Conservation (phyloP, 169 alveolate genomes). For the Plasmodium falciparum region DNA sequence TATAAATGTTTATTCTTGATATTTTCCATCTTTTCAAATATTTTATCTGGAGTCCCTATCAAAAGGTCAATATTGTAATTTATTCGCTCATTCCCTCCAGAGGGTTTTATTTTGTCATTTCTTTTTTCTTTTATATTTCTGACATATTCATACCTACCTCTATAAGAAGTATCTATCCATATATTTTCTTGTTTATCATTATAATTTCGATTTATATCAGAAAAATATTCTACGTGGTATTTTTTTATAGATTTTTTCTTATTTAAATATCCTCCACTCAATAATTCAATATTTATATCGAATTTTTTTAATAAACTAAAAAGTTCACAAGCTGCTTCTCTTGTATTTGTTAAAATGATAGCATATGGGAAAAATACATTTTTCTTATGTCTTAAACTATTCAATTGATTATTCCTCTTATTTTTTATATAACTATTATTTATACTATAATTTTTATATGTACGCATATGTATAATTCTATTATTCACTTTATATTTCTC, state of each 20-base stretch:
- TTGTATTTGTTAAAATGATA: conserved; percentile 68
- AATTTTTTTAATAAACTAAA: conserved; percentile 62
- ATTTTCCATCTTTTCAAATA: conserved; percentile 74
- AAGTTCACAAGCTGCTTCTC: conserved; percentile 76
- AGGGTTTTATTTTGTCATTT: conserved; percentile 16
- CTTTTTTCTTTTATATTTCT: not conserved
- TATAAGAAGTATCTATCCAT: not conserved
- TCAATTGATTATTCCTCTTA: conserved; percentile 60
- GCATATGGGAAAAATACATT: conserved; percentile 70
- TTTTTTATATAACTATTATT: conserved; percentile 53
- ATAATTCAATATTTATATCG: conserved; percentile 68
- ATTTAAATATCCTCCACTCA: conserved; percentile 66
- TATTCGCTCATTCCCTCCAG: conserved; percentile 8
- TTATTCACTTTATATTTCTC: conserved; percentile 59
- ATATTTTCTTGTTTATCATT: not conserved
- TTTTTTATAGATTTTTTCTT: conserved; percentile 66
- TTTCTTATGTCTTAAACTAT: conserved; percentile 71
- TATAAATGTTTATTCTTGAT: conserved; percentile 71
- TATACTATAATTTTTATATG: conserved; percentile 37
- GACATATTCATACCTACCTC: too few relatives aligned
- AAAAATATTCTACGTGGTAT: conserved; percentile 21
- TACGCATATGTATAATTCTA: conserved; percentile 51
- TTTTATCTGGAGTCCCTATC: conserved; percentile 76
- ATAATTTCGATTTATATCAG: not conserved
- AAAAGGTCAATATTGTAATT: conserved; percentile 62